A percentile compares a stretch with the other conserved stretches of the same genome.
Evolutionary conservation across 768 basidiomycete species (phyloP).

Genomic region (Boletales sp.): DNA sequence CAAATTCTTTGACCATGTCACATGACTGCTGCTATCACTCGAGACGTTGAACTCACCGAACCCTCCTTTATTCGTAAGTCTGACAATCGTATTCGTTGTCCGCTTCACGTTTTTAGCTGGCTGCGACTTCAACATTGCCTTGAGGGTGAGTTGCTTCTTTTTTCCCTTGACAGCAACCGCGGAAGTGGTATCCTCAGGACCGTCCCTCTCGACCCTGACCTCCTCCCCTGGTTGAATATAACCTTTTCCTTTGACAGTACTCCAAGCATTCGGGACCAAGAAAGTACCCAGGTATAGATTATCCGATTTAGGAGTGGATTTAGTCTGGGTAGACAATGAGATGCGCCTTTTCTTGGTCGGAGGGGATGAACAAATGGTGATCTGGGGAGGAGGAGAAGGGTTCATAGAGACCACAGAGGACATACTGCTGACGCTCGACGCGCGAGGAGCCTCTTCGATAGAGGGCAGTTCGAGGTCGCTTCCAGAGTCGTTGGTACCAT

Average conservation of each 20-base stretch:
- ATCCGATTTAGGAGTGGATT: conserved; percentile 17
- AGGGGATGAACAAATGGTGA: conserved; percentile 9
- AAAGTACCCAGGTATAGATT: conserved; percentile 62
- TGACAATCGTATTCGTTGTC: conserved; percentile 60
- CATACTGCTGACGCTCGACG: conserved; percentile 39
- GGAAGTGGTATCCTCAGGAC: conserved; percentile 28
- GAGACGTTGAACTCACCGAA: conserved; percentile 46
- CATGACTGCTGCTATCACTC: not conserved
- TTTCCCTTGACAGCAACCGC: conserved; percentile 28
- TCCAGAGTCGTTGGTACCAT: conserved; percentile 28
- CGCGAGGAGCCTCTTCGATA: conserved; percentile 32
- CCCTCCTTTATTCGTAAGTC: conserved; percentile 59
- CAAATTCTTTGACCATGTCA: conserved; percentile 56
- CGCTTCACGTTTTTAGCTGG: conserved; percentile 46
- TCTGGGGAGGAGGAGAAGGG: conserved; percentile 22
- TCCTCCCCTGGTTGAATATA: conserved; percentile 66
- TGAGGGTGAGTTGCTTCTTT: conserved; percentile 65
- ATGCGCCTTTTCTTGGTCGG: conserved; percentile 55
- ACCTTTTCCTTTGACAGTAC: conserved; percentile 68
- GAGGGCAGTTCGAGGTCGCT: conserved; percentile 35
- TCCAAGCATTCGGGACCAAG: conserved; percentile 72
- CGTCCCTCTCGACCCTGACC: conserved; percentile 56
- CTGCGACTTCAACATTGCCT: conserved; percentile 62
- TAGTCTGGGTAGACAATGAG: conserved; percentile 24
- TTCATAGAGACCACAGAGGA: conserved; percentile 29